These are phyloP conservation scores for Fusarium multiceps DNA, from an alignment of 2,329 filamentous ascomycete species.

Conservation along the genomic window DNA sequence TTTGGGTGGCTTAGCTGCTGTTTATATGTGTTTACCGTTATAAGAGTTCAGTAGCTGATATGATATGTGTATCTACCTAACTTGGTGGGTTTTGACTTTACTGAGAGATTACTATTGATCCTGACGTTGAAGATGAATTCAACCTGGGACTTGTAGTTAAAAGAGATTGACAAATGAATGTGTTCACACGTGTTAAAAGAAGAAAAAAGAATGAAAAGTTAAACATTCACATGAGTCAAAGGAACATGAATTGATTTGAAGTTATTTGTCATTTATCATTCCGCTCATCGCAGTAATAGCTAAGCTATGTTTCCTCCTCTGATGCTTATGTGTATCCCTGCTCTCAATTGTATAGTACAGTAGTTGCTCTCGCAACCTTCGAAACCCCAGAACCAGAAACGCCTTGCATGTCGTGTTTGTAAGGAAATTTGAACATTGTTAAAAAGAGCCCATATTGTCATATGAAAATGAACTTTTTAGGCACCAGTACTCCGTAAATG, in stretches of 20 bases:
- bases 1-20: no score
- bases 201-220: accelerated
- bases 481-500: constrained; percentile 21
- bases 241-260: background rate
- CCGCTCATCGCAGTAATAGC: constrained; percentile 9
- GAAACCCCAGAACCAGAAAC: constrained; percentile 22
- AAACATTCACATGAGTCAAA: accelerated
- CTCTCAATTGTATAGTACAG: constrained; percentile 17
- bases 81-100: no score
- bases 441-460: constrained; percentile 20
- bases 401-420: constrained; percentile 35
- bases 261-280: constrained; percentile 23
- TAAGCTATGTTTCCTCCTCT: constrained; percentile 1
- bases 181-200: accelerated
- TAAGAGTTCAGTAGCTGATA: no score
- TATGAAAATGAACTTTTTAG: constrained; percentile 34
- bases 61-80: no score
- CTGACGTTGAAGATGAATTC: no score
- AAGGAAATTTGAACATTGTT: constrained; percentile 11
- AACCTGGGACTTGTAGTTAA: no score
- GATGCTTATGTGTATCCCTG: constrained; percentile 2
- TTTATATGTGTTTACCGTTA: no score
- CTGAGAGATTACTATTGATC: no score
- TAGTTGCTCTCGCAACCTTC: background rate
- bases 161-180: no score